These are phyloP conservation scores for Lecanicillium sp. DNA, from an alignment of 2,329 filamentous ascomycete species.

Conservation along the genomic window DNA sequence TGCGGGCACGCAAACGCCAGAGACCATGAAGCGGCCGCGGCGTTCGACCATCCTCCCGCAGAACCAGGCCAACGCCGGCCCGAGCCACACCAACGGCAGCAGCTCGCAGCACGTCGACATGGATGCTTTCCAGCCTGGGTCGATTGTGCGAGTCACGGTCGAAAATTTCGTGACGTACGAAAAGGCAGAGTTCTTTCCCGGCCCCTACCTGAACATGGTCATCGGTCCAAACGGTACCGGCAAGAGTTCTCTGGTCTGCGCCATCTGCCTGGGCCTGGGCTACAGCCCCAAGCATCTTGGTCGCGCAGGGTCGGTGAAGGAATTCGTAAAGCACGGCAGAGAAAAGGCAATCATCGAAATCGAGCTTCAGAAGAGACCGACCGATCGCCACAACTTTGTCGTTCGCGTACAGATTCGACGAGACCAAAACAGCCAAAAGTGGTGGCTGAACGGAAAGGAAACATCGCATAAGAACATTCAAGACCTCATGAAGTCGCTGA, in stretches of 20 bases:
- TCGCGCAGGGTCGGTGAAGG: conserved; percentile 74
- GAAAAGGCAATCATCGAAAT: conserved; percentile 79
- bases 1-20: conserved; percentile 22
- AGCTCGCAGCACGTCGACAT: conserved; percentile 16
- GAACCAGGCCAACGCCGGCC: conserved; percentile 7
- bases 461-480: conserved; percentile 59
- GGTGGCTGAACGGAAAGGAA: conserved; percentile 65
- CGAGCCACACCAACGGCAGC: conserved; percentile 16
- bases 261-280: conserved; percentile 87
- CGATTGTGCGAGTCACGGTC: conserved; percentile 81
- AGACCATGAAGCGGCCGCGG: conserved; percentile 32
- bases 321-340: conserved; percentile 89
- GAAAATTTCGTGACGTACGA: conserved; percentile 94
- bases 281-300: conserved; percentile 78
- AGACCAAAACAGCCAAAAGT: conserved; percentile 77
- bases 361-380: conserved; percentile 65
- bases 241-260: conserved; percentile 95
- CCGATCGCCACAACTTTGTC: conserved; percentile 60
- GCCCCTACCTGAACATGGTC: conserved; percentile 94
- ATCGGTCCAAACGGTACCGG: conserved; percentile 98
- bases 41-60: conserved; percentile 17
- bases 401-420: conserved; percentile 71
- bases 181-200: conserved; percentile 82
- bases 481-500: conserved; percentile 61
- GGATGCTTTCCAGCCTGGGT: conserved; percentile 60